A percentile compares a stretch with the other conserved stretches of the same genome.
Conservation (phyloP, 768 basidiomycete species). For the Tricholoma terreum region DNA sequence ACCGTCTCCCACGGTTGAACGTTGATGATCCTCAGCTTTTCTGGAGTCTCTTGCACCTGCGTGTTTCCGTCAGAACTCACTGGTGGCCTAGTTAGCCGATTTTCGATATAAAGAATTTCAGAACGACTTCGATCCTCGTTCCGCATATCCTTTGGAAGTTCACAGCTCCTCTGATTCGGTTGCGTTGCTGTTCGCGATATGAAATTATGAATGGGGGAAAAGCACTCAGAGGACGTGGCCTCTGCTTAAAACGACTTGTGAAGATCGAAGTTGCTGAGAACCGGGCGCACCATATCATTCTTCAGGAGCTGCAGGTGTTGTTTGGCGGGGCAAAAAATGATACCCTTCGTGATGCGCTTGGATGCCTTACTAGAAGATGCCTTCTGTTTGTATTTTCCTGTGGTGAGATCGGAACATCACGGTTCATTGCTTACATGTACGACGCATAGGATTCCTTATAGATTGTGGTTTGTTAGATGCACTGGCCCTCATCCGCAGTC, state of each 20-base stretch:
- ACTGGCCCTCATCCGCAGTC: constrained; percentile 16
- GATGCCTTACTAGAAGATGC: constrained; percentile 34
- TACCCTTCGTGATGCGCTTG: constrained; percentile 36
- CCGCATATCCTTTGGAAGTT: too few relatives aligned
- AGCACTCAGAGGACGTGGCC: constrained; percentile 20
- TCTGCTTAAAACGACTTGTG: constrained; percentile 38
- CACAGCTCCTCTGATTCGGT: too few relatives aligned
- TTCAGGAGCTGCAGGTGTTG: constrained; percentile 33
- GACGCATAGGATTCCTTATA: constrained; percentile 38
- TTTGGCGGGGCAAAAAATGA: constrained; percentile 18
- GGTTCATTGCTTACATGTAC: not conserved
- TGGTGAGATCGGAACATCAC: constrained; percentile 27
- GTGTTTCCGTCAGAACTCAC: too few relatives aligned
- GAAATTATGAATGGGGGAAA: constrained; percentile 9
- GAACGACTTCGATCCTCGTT: too few relatives aligned
- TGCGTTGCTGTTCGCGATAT: constrained; percentile 18
- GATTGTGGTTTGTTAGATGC: constrained; percentile 28
- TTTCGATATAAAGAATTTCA: too few relatives aligned
- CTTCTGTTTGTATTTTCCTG: constrained; percentile 30
- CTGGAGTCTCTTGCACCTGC: too few relatives aligned
- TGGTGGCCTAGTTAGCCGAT: too few relatives aligned
- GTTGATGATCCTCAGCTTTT: too few relatives aligned
- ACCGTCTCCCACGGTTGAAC: too few relatives aligned
- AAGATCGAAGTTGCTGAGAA: constrained; percentile 15
- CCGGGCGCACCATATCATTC: constrained; percentile 14